A percentile compares a stretch with the other conserved stretches of the same genome.
Evolutionary conservation across 2,329 filamentous ascomycete species (phyloP).

Genomic region (Diaporthe sp.): DNA sequence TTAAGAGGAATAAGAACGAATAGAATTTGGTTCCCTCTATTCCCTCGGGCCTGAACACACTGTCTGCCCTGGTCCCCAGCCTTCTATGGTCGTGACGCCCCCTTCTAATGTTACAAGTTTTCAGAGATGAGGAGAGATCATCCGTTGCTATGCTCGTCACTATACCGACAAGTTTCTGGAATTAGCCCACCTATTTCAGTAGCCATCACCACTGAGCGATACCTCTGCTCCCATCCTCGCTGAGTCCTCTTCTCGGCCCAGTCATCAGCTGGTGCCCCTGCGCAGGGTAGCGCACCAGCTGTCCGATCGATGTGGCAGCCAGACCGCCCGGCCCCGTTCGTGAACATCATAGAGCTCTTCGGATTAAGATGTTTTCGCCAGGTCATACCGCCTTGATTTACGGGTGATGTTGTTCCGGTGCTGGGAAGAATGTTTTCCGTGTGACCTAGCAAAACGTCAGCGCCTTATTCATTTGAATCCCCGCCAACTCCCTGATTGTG

Average conservation of each 20-base stretch:
- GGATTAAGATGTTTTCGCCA: background rate
- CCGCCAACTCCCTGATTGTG: background rate
- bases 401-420: conserved; percentile 19
- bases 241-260: background rate
- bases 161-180: conserved; percentile 37
- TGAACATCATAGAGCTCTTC: conserved; percentile 4
- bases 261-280: background rate
- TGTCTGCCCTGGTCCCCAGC: conserved; percentile 37
- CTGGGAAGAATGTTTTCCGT: conserved; percentile 47
- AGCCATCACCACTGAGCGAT: conserved; percentile 27
- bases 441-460: conserved; percentile 42
- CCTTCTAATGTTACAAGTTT: conserved; percentile 64
- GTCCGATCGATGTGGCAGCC: background rate
- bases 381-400: conserved; percentile 3
- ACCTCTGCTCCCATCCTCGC: background rate
- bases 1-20: conserved; percentile 29
- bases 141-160: conserved; percentile 58
- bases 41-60: conserved; percentile 27
- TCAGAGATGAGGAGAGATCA: conserved; percentile 67
- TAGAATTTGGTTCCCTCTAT: conserved; percentile 42
- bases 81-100: conserved; percentile 48
- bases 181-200: conserved; percentile 45
- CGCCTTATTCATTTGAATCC: background rate
- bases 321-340: background rate
- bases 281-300: background rate